A percentile compares a stretch with the other conserved stretches of the same genome.
Evolutionary conservation across 768 basidiomycete genomes (phyloP).

Genomic region (Boletus sensibilis): DNA sequence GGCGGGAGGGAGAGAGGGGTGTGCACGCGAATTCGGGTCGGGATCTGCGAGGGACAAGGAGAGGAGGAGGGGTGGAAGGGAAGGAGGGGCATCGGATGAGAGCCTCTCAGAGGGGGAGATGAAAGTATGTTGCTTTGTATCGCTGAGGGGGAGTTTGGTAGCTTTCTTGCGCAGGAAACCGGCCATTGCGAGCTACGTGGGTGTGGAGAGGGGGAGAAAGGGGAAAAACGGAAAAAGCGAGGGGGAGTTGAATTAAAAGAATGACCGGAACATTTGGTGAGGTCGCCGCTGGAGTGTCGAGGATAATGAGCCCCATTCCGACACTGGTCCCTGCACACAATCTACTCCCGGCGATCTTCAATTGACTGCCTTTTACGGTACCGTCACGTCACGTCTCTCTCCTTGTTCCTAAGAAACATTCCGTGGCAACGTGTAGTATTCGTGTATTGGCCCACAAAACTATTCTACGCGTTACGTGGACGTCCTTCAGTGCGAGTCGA

Average conservation of each 20-base stretch:
- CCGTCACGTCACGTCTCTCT: background rate
- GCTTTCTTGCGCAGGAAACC: slow-evolving; percentile 56
- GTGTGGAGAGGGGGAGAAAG: background rate
- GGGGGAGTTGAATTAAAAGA: slow-evolving; percentile 9
- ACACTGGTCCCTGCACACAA: slow-evolving; percentile 4
- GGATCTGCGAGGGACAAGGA: slow-evolving; percentile 32
- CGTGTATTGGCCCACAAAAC: too few relatives aligned
- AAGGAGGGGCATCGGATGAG: slow-evolving; percentile 23
- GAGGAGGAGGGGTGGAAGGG: slow-evolving; percentile 44
- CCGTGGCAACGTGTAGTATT: background rate
- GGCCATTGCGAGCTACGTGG: slow-evolving; percentile 38
- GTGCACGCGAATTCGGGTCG: slow-evolving; percentile 14
- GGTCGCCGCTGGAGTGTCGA: slow-evolving; percentile 2
- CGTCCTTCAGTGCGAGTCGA: too few relatives aligned
- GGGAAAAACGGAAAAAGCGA: too few relatives aligned
- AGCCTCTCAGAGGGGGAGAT: background rate
- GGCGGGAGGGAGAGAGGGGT: slow-evolving; percentile 6
- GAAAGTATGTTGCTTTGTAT: background rate
- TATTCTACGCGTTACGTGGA: too few relatives aligned
- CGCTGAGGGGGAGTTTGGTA: slow-evolving; percentile 21
- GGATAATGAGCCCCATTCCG: background rate
- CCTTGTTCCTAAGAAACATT: slow-evolving; percentile 10
- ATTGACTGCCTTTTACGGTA: slow-evolving; percentile 17
- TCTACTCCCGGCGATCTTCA: slow-evolving; percentile 22
- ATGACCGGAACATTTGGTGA: slow-evolving; percentile 6